phyloP scores from a whole-genome alignment of 306 rosid genomes.

The Sechiopsis laciniata region DNA sequence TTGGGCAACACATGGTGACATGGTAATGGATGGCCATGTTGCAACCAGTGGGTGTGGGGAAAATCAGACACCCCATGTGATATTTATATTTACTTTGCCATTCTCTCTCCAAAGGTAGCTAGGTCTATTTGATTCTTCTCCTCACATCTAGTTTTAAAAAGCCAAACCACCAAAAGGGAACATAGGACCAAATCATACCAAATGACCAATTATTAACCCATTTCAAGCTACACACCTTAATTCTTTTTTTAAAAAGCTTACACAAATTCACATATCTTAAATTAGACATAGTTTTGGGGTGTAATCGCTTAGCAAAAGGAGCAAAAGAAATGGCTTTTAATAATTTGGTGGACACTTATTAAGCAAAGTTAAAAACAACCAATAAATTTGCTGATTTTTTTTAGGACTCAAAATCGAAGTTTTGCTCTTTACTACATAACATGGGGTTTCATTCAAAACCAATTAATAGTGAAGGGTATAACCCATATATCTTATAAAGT shows the following conservation, averaged over 20 bases:
- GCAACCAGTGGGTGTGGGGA: neutral
- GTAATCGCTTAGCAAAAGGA: neutral
- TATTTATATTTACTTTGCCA: neutral
- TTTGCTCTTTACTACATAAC: too few relatives aligned
- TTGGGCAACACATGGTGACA: slow-evolving; percentile 20
- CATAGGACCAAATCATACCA: slow-evolving; percentile 12
- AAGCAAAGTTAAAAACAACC: neutral
- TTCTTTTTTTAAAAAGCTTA: neutral
- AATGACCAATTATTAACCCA: neutral
- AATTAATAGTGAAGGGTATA: too few relatives aligned
- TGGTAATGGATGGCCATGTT: slow-evolving; percentile 5
- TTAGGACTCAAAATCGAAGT: too few relatives aligned
- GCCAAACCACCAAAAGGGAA: slow-evolving; percentile 10
- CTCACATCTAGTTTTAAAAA: neutral
- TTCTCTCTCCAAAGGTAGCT: neutral
- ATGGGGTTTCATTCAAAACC: too few relatives aligned
- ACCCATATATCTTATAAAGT: too few relatives aligned
- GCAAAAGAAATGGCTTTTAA: neutral
- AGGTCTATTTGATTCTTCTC: neutral
- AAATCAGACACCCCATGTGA: slow-evolving; percentile 9
- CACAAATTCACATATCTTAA: neutral
- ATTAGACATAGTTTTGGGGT: neutral
- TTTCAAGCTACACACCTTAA: neutral
- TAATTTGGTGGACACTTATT: neutral
- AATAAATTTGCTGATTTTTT: neutral